Base-by-base conservation (phyloP, 1,139 yeast genomes). In the Ashbya aceris region DNA sequence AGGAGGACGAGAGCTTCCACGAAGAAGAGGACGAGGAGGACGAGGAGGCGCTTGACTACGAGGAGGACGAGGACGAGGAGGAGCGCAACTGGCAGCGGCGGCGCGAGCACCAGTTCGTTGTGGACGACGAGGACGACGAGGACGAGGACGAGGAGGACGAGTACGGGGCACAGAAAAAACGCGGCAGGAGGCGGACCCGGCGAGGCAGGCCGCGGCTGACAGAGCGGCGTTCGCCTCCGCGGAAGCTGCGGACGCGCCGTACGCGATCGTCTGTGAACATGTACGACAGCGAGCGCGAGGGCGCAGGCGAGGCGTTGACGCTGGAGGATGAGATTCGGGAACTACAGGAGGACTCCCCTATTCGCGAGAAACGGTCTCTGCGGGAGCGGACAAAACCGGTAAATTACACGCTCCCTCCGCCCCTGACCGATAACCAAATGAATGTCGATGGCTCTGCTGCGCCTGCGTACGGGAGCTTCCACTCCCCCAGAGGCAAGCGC, bases 371-470 rank as follows among this genome's bases (percentile, higher is more conserved):
- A 53, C 81, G 83, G 55, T 80, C 83, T 43, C 68, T 85, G 38
- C 73, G 96, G 49, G 91, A 85, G 51, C 66, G 96, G 45, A 80
- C 83, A 27, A 66, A 63, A 45, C 78, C 77, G 32, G 78, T 87
- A 11, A 84, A 87, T 56, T 87, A 87, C 59, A 76, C 83, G n/a
- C 71, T 87, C 5, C 91, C 95, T 0, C 95, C 96, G 1, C 95
- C 95, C 1, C 68, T 85, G 7, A 60, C 76, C 1, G 74, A 73
- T 41, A 78, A 73, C 40, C 55, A 65, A 7, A 54, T 65, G 4
- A 56, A 61, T 30, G 75, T 70, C 51, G 42, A 45, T 51, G 56
- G 42, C 40, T 23, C 40, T 32, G 30, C 49, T 46, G 40, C 60
- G 45, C 36, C 47, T 47, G 60, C 35, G 48, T 13, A 32, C 27